Percentiles rank a stretch among this genome's conserved stretches.
Conservation (phyloP, 176 grass and related monocot species). For the Phoenix roebelenii region DNA sequence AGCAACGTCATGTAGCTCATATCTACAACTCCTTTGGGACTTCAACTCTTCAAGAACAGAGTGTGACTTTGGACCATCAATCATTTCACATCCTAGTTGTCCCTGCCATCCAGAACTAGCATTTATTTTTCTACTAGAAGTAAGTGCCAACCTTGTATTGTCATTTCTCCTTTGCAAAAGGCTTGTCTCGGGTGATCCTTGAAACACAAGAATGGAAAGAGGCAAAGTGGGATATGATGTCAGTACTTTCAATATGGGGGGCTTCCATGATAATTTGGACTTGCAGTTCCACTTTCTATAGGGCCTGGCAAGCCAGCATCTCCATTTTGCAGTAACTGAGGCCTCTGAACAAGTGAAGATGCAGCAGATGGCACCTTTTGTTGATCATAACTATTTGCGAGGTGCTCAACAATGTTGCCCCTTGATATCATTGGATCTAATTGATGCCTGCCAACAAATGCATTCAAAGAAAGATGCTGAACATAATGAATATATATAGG, state of each 20-base stretch:
- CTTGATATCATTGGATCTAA: slow-evolving; percentile 58
- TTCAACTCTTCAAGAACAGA: slow-evolving; percentile 91
- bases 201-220: slow-evolving; percentile 32
- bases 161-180: slow-evolving; percentile 55
- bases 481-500: slow-evolving; percentile 46
- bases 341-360: slow-evolving; percentile 45
- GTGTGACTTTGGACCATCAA: slow-evolving; percentile 50
- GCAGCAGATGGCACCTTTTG: slow-evolving; percentile 26
- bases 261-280: slow-evolving; percentile 46
- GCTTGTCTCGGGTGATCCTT: slow-evolving; percentile 29
- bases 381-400: slow-evolving; percentile 45
- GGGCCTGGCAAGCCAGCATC: slow-evolving; percentile 32
- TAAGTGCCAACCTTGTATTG: slow-evolving; percentile 29
- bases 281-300: slow-evolving; percentile 29
- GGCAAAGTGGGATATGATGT: slow-evolving; percentile 38
- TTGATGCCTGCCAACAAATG: slow-evolving; percentile 46
- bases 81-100: slow-evolving; percentile 42
- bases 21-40: slow-evolving; percentile 49
- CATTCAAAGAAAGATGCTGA: slow-evolving; percentile 54
- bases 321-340: slow-evolving; percentile 36
- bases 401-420: slow-evolving; percentile 31
- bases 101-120: slow-evolving; percentile 43
- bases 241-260: slow-evolving; percentile 32
- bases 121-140: slow-evolving; percentile 28
- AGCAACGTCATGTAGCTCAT: slow-evolving; percentile 73